Base-by-base conservation (phyloP, 768 basidiomycete genomes). In the Gautieria morchelliformis region DNA sequence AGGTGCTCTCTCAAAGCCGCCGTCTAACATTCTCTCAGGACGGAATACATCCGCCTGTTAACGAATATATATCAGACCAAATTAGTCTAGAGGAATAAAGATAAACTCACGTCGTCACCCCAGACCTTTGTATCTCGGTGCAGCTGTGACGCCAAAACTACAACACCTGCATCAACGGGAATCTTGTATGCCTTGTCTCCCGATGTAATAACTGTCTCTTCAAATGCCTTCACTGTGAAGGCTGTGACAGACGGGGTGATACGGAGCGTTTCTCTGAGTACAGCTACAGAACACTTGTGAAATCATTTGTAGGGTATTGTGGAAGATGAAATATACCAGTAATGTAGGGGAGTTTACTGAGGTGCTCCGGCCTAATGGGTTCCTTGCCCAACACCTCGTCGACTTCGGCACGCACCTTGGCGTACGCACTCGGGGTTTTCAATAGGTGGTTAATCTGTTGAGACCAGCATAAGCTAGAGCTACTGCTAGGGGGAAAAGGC, bases 1-100 rank as follows among this genome's bases (percentile, higher is more conserved):
- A 1, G 78, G 78, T 8, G 78, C 65, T 10, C 71, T 69, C 62
- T 77, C 76, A 59, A 77, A 79, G 54, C 72, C 72, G n/a, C 74
- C 76, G 56, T 76, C 73, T 37, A 78, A 61, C 75, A 79, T 75
- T 12, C 78, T 68, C 60, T 78, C 77, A 0, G 78, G 78, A n/a
- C 63, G 67, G 66, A 74, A 78, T 52, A 73, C 70, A 7, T 72
- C 64, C 5, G 73, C 64, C 66, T 69, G 39, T 17, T 14, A 17
- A 12, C 27, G 7, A n/a, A 20, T 27, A 37, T 27, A 22, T 12
- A 12, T 35, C 15, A 22, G 51, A 9, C 52, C n/a, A 35, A 20
- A 39, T 5, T 19, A 12, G 6, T 14, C 41, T 15, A 41, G 15
- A 48, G 8, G 17, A 37, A 40, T 44, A 24, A 44, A 20, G 14